Conservation (phyloP, 2,329 filamentous ascomycete genomes). For the Diplodia scrobiculata region DNA sequence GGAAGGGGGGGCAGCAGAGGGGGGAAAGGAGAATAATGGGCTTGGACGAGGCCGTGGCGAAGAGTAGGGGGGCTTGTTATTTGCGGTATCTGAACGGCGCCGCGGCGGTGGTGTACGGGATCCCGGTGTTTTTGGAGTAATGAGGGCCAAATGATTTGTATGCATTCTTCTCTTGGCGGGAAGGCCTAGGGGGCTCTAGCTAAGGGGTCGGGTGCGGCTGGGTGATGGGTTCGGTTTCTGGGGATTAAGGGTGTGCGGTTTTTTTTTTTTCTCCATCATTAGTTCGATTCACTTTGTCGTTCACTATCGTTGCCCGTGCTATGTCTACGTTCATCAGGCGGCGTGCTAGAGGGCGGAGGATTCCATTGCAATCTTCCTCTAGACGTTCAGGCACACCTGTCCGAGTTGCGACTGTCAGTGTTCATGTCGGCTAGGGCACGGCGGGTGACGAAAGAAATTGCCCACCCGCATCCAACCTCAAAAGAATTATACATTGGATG, state of each 20-base stretch:
- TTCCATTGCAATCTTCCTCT: background rate
- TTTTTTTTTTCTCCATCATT: background rate
- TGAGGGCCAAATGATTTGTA: background rate
- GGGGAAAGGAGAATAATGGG: constrained; percentile 35
- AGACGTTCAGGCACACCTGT: no score
- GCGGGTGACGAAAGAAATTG: no score
- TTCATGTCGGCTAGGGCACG: no score
- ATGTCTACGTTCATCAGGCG: background rate
- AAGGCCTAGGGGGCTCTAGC: background rate
- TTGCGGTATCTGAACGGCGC: constrained; percentile 91
- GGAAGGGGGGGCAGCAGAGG: background rate
- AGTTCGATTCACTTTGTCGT: background rate
- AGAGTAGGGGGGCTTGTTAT: constrained; percentile 75
- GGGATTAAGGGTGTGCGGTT: background rate
- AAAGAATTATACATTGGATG: no score
- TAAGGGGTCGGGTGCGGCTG: no score
- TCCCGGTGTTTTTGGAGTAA: constrained; percentile 76
- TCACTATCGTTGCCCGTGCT: background rate
- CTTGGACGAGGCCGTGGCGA: constrained; percentile 78
- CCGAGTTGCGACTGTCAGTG: no score
- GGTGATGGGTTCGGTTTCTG: background rate
- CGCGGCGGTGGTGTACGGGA: constrained; percentile 89
- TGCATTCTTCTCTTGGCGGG: background rate
- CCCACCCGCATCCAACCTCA: no score
- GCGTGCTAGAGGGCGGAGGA: background rate